Evolutionary conservation across 345 rosid species (phyloP), one percentile per base, ranked within the genome.

Genomic region (Arabis alpina): DNA sequence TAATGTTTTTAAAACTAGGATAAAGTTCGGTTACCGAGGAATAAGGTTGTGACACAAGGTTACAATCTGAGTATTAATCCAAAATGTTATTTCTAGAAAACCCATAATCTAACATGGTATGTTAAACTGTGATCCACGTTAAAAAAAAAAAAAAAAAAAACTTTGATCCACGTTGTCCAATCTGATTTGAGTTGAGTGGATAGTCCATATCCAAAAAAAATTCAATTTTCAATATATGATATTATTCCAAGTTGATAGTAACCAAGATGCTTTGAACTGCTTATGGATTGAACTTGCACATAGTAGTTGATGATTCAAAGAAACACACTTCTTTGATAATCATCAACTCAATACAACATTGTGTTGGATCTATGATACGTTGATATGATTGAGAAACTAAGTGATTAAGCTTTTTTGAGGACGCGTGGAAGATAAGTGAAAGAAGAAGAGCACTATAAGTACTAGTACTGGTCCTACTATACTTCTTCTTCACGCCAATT

Each of bases 401-500:
- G 76, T 48, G 32, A 54, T 37, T 57, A 53, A 51, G 49, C 24
- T 23, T 58, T 73, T 57, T 73, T 41, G 43, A 4, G 61, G 66
- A 73, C 16, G 77, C 67, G 61, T 66, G 49, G 60, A 58, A 50
- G 48, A 50, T 58, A 58, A 58, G 66, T 58, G 54, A 58, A 73
- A 51, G 66, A 65, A 65, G 53, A 55, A 49, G 66, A 65, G 77
- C 77, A 66, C 77, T 74, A 74, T 42, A 48, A 48, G 49, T 5
- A 50, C 66, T 51, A 50, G 66, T 8, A 74, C 41, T 66, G 77
- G 73, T 74, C 77, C 73, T 74, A 73, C 66, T 8, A 39, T 54
- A 15, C 76, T 55, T 50, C 74, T 34, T 74, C 73, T 51, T 52
- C 77, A 74, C 77, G 77, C 77, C 61, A 51, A 40, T 40, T 36